Evolutionary conservation across 2,329 filamentous ascomycete genomes (phyloP).

Genomic region (Trichophyton verrucosum): DNA sequence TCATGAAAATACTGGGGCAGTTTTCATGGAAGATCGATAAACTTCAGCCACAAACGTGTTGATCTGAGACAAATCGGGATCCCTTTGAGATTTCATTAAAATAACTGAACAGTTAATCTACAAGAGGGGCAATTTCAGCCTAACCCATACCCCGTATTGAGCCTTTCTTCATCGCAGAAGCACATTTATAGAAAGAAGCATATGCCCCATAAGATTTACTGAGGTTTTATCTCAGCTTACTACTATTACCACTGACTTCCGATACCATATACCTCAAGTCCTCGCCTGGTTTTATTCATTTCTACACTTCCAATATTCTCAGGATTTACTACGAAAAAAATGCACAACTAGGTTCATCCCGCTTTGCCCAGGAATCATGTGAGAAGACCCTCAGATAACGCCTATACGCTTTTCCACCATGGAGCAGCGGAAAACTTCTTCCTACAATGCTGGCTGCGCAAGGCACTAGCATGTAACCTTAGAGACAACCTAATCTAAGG

Average conservation of each 20-base stretch:
- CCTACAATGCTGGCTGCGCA: too few species aligned
- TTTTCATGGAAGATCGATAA: not conserved
- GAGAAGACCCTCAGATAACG: not conserved
- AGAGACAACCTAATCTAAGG: too few species aligned
- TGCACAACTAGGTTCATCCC: conserved; percentile 1
- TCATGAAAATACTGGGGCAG: too few species aligned
- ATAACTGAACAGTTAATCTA: not conserved
- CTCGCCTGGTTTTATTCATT: not conserved
- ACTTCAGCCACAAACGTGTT: conserved; percentile 2
- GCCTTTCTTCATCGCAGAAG: not conserved
- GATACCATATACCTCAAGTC: not conserved
- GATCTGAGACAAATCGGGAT: not conserved
- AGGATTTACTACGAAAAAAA: not conserved
- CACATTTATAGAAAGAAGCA: not conserved
- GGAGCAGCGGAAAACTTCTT: too few species aligned
- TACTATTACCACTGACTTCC: not conserved
- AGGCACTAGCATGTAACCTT: too few species aligned
- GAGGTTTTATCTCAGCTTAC: not conserved
- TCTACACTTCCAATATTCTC: not conserved
- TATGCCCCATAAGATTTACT: not conserved
- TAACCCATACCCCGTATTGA: too few species aligned
- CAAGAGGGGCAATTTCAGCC: too few species aligned
- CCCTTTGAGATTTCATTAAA: not conserved
- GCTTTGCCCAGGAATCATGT: not conserved
- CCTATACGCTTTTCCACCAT: not conserved